These are phyloP conservation scores for Tolypocladium amazonense DNA, from an alignment of 2,329 filamentous ascomycete genomes.

Conservation along the genomic window DNA sequence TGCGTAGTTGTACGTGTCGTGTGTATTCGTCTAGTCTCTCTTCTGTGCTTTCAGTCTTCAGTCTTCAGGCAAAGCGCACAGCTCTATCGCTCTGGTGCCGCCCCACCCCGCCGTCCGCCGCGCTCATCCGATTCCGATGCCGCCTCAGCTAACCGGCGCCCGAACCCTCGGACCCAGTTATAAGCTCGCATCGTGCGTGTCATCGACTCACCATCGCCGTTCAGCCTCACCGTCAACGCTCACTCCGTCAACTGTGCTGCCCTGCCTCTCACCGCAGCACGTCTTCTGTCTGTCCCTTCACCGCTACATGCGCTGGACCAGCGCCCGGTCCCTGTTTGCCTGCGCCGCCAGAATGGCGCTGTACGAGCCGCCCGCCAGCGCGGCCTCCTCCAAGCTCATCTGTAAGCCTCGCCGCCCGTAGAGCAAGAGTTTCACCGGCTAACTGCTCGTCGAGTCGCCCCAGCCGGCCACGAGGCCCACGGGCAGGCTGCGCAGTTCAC, in stretches of 20 bases:
- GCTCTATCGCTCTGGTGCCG: too few relatives aligned
- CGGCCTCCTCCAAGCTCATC: slow-evolving; percentile 29
- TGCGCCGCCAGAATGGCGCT: slow-evolving; percentile 31
- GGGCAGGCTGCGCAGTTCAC: slow-evolving; percentile 70
- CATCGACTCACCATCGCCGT: neutral
- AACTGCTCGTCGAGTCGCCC: slow-evolving; percentile 40
- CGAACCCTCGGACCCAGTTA: neutral
- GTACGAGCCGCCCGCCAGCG: slow-evolving; percentile 24
- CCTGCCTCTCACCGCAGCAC: neutral
- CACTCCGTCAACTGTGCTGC: neutral
- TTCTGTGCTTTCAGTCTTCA: neutral
- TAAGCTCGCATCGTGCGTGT: neutral
- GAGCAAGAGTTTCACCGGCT: neutral
- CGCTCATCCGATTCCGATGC: neutral
- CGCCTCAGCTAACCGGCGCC: neutral
- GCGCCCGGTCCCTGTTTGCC: slow-evolving; percentile 4
- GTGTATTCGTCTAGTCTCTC: neutral
- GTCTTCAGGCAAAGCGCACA: too few relatives aligned
- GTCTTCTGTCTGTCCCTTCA: neutral
- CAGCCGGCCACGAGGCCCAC: slow-evolving; percentile 44
- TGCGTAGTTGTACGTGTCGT: neutral
- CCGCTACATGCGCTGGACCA: neutral
- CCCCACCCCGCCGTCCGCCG: neutral
- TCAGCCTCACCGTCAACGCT: neutral
- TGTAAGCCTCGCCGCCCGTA: slow-evolving; percentile 20